These are phyloP conservation scores for Leccinum pachyderme DNA, from an alignment of 1,284 basidiomycete species.

Conservation along the genomic window DNA sequence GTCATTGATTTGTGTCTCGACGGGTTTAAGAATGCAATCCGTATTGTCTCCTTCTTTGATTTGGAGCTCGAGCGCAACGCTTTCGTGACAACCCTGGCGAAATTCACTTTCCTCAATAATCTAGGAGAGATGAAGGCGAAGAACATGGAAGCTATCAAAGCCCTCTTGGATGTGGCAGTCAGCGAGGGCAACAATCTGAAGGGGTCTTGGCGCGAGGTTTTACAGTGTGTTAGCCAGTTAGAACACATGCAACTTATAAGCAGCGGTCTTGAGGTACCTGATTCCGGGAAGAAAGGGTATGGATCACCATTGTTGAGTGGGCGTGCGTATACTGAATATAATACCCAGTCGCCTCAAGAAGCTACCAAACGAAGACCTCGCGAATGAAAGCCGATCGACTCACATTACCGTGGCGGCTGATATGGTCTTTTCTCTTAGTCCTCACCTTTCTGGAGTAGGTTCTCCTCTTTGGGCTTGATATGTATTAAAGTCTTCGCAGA, in stretches of 20 bases:
- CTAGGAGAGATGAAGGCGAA: constrained; percentile 97
- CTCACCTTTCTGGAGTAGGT: constrained; percentile 89
- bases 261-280: constrained; percentile 81
- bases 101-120: constrained; percentile 96
- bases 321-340: constrained; percentile 6
- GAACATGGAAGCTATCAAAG: constrained; percentile 98
- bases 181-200: constrained; percentile 93
- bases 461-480: constrained; percentile 7
- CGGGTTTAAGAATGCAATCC: constrained; percentile 91
- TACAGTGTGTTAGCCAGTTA: constrained; percentile 94
- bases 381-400: constrained; percentile 94
- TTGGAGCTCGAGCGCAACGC: constrained; percentile 94
- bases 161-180: constrained; percentile 88
- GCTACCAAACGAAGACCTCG: constrained; percentile 88
- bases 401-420: constrained; percentile 99
- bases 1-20: constrained; percentile 90
- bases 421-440: constrained; percentile 97
- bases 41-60: constrained; percentile 93
- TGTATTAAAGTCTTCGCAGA: constrained; percentile 45
- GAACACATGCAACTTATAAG: constrained; percentile 97
- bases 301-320: constrained; percentile 32
- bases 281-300: constrained; percentile 77
- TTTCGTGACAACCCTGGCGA: constrained; percentile 95
- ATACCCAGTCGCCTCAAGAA: constrained; percentile 57
- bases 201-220: constrained; percentile 92